Percentiles rank a stretch among this genome's conserved stretches.
Evolutionary conservation across 2,329 filamentous ascomycete species (phyloP).

Genomic region (Trichoderma sp.): DNA sequence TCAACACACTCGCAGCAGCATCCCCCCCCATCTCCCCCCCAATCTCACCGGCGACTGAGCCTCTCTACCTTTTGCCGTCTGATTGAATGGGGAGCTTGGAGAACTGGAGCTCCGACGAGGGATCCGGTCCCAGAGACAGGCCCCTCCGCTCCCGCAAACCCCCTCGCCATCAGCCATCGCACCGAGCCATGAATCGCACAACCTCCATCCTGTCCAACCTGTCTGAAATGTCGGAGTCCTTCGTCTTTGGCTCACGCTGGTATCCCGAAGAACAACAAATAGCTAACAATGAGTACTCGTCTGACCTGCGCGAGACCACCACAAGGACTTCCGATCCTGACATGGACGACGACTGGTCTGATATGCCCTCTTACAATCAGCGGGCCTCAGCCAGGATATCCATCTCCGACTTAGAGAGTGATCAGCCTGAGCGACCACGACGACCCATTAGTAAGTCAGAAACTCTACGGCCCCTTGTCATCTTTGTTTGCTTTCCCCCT

Average conservation of each 20-base stretch:
- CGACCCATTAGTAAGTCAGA: slow-evolving; percentile 21
- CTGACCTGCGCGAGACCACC: background rate
- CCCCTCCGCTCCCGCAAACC: slow-evolving; percentile 49
- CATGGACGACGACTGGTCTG: slow-evolving; percentile 12
- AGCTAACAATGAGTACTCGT: background rate
- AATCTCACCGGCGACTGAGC: background rate
- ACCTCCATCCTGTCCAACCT: slow-evolving; percentile 48
- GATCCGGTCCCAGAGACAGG: slow-evolving; percentile 41
- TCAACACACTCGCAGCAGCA: background rate
- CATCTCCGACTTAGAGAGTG: background rate
- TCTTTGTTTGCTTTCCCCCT: background rate
- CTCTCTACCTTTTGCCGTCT: background rate
- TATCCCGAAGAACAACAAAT: background rate
- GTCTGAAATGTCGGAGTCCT: slow-evolving; percentile 28
- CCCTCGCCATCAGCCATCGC: slow-evolving; percentile 42
- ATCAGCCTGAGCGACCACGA: background rate
- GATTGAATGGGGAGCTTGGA: slow-evolving; percentile 2
- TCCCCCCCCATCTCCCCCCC: background rate
- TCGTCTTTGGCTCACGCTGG: background rate
- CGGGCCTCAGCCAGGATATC: background rate
- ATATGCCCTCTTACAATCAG: background rate
- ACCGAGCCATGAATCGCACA: slow-evolving; percentile 40
- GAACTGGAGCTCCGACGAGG: slow-evolving; percentile 2
- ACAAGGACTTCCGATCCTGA: background rate
- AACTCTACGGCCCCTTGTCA: background rate